Evolutionary conservation across 352 stramenopile species (phyloP).

Genomic region (Globisporangium canariense): DNA sequence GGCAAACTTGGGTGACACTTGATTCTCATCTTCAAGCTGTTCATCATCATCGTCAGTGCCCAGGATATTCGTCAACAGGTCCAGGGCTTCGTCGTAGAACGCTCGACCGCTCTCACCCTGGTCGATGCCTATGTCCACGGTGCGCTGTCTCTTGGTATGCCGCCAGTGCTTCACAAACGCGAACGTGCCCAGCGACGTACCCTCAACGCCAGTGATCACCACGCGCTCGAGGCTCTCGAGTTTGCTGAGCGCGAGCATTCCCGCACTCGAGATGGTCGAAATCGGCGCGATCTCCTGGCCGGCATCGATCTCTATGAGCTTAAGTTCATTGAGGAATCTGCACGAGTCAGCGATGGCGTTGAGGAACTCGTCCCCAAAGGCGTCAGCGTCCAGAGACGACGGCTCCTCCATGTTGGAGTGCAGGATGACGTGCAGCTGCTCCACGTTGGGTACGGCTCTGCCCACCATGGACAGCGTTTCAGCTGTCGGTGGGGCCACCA

Average conservation of each 20-base stretch:
- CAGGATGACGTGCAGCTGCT: slow-evolving; percentile 15
- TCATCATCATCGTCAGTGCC: neutral
- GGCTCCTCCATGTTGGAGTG: slow-evolving; percentile 13
- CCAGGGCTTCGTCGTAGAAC: slow-evolving; percentile 16
- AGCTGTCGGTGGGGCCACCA: slow-evolving; percentile 12
- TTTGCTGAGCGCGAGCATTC: neutral
- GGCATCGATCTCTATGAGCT: slow-evolving; percentile 11
- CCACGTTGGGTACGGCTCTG: neutral
- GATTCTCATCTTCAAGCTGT: too few relatives aligned
- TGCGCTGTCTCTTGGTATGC: slow-evolving; percentile 3
- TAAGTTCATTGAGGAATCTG: slow-evolving; percentile 6
- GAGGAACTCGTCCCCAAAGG: slow-evolving; percentile 14
- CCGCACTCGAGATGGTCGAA: slow-evolving; percentile 3
- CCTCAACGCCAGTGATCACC: slow-evolving; percentile 8
- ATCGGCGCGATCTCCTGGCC: slow-evolving; percentile 13
- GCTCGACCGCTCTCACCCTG: slow-evolving; percentile 11
- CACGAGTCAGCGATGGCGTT: slow-evolving; percentile 3
- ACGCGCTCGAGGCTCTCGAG: slow-evolving; percentile 7
- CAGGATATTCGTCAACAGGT: slow-evolving; percentile 6
- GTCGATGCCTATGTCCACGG: slow-evolving; percentile 11
- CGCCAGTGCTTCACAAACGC: slow-evolving; percentile 13
- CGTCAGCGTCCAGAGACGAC: slow-evolving; percentile 2
- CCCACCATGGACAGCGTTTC: slow-evolving; percentile 7
- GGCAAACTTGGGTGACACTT: neutral
- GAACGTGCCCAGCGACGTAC: neutral